phyloP scores from a whole-genome alignment of 306 rosid genomes.

The Purshia tridentata region DNA sequence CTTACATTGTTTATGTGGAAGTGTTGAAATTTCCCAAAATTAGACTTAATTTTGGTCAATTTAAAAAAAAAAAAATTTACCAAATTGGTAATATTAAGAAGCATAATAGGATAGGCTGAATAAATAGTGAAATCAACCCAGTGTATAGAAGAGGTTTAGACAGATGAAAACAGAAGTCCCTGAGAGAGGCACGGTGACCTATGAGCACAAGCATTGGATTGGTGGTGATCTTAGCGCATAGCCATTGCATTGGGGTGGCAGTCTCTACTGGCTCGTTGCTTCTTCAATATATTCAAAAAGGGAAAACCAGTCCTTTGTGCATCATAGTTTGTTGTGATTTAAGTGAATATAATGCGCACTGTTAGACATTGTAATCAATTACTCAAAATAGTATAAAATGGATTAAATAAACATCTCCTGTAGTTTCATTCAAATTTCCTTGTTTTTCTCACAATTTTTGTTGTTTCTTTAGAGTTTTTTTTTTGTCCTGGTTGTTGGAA shows the following conservation, averaged over 20 bases:
- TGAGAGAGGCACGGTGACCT: constrained; percentile 2
- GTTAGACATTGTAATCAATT: too few species aligned
- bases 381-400: neutral
- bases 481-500: neutral
- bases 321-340: neutral
- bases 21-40: constrained; percentile 8
- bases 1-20: neutral
- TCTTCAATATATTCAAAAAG: constrained; percentile 6
- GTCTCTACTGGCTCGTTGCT: neutral
- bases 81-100: neutral
- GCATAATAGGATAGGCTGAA: neutral
- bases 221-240: constrained; percentile 3
- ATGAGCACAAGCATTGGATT: constrained; percentile 1
- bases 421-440: neutral
- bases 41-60: neutral
- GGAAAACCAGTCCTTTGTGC: too few species aligned
- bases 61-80: neutral
- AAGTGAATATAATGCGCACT: too few species aligned
- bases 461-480: neutral
- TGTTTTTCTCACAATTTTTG: neutral
- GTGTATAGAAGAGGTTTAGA: neutral
- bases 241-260: neutral
- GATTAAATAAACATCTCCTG: neutral
- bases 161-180: neutral
- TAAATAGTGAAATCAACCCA: neutral